Evolutionary conservation across 176 grass and related monocot genomes (phyloP), one percentile per base, ranked within the genome.

Genomic region (Carex parvula): DNA sequence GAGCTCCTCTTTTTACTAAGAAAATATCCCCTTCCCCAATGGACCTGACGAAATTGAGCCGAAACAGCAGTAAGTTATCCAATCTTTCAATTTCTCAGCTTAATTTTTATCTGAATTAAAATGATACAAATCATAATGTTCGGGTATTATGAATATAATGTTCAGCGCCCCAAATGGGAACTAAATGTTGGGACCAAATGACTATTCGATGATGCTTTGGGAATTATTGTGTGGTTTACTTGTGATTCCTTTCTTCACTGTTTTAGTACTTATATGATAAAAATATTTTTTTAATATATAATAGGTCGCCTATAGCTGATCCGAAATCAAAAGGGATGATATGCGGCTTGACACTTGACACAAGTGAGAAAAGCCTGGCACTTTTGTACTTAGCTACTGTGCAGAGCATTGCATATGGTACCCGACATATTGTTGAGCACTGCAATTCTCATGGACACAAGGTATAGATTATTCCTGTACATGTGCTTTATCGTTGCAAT

Each of bases 391-490:
- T 98, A 56, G 95, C 95, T 87, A 91, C 95, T 55, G n/a, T 98
- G 85, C 95, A 98, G 83, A 91, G 88, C 81, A 95, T 98, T 80
- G 92, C 89, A 55, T 98, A 98, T 87, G 95, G 95, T 35, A 95
- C 91, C 52, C 87, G 92, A 59, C 92, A 95, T 81, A 95, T 98
- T 78, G 86, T 98, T 35, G 92, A 95, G 76, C 95, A 95, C 20
- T 98, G 95, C 87, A 98, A 98, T 91, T 80, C 80, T 89, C 88
- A 93, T 84, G 91, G 91, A 60, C 92, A 98, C 83, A 93, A 93
- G 95, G 95, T 94, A 86, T 84, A 73, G 79, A 62, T 84, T 85
- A 35, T 75, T 16, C 6, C 46, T 75, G 50, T 44, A 8, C 22
- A 56, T 56, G 4, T 76, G 54, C 48, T 55, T 30, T 76, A 29